A percentile compares a stretch with the other conserved stretches of the same genome.
These are phyloP conservation scores for Calocybe indica DNA, from an alignment of 768 basidiomycete species.

Conservation along the genomic window DNA sequence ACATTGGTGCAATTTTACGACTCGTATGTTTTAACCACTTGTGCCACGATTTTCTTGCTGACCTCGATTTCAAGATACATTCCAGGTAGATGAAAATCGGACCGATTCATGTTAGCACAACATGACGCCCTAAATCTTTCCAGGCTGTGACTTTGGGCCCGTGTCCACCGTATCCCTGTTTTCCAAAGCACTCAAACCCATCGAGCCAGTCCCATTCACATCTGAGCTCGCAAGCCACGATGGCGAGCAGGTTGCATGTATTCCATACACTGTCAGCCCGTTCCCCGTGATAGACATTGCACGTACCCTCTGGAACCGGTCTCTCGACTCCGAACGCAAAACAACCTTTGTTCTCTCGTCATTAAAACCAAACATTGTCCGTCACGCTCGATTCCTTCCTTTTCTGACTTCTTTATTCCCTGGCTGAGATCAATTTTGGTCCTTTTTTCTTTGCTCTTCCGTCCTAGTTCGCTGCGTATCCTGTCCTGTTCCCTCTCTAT, in stretches of 20 bases:
- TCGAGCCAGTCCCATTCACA: conserved; percentile 40
- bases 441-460: neutral
- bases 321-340: conserved; percentile 30
- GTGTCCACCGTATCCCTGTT: conserved; percentile 39
- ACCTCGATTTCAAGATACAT: conserved; percentile 29
- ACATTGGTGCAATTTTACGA: conserved; percentile 30
- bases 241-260: conserved; percentile 43
- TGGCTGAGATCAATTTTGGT: neutral
- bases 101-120: neutral
- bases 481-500: conserved; percentile 61
- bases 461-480: conserved; percentile 50
- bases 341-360: conserved; percentile 37
- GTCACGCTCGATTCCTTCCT: conserved; percentile 11
- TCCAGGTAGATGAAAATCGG: conserved; percentile 28
- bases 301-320: conserved; percentile 24
- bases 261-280: conserved; percentile 53
- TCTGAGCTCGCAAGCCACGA: conserved; percentile 40
- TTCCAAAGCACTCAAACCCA: conserved; percentile 14
- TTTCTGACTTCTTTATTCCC: neutral
- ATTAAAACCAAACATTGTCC: conserved; percentile 39
- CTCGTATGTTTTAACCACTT: conserved; percentile 34
- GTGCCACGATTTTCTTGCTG: conserved; percentile 3
- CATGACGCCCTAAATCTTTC: conserved; percentile 1
- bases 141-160: conserved; percentile 39
- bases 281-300: conserved; percentile 38